Percentiles rank a stretch among this genome's conserved stretches.
phyloP scores from a whole-genome alignment of 169 alveolate genomes.

The Toxoplasma gondii region DNA sequence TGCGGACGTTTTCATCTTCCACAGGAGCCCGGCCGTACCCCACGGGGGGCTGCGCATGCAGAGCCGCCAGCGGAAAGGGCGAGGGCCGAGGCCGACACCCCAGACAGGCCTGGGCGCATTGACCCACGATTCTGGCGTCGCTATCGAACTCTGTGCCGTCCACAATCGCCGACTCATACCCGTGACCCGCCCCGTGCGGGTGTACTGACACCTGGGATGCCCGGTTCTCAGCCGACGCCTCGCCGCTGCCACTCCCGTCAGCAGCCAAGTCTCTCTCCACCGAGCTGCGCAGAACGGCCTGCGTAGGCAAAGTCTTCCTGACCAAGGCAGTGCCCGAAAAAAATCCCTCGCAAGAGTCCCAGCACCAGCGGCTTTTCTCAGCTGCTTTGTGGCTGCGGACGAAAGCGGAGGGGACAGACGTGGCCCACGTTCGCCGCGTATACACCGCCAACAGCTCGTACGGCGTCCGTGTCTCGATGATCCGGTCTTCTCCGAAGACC shows the following conservation, averaged over 20 bases:
- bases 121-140: background rate
- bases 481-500: background rate
- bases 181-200: too few relatives aligned
- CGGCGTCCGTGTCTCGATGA: background rate
- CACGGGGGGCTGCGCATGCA: background rate
- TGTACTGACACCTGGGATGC: too few relatives aligned
- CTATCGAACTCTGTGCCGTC: background rate
- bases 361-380: background rate
- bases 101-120: background rate
- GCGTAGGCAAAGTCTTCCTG: too few relatives aligned
- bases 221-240: background rate
- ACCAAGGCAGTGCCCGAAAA: too few relatives aligned
- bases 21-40: constrained; percentile 22
- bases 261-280: background rate
- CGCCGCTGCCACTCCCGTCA: background rate
- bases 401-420: background rate
- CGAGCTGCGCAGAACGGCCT: background rate
- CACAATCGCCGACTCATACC: too few relatives aligned
- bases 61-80: background rate
- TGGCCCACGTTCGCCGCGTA: constrained; percentile 22
- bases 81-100: background rate
- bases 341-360: too few relatives aligned
- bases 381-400: background rate
- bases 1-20: background rate
- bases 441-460: background rate